Evolutionary conservation across 805 yeast genomes (phyloP).

Genomic region (Kodamaea sagamina): DNA sequence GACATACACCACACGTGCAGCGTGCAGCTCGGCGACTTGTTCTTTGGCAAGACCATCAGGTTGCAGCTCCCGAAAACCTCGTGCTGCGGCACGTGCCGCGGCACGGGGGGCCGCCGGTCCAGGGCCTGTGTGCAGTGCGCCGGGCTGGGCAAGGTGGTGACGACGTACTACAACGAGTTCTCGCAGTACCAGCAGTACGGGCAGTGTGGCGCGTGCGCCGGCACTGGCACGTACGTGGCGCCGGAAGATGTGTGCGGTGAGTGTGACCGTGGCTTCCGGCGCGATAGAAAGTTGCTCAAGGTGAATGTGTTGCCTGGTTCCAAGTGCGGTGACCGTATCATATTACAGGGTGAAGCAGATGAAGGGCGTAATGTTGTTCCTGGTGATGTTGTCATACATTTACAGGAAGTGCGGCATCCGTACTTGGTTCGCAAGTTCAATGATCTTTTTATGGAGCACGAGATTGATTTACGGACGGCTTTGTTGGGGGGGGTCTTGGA

Average conservation of each 20-base stretch:
- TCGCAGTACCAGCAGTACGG: slow-evolving; percentile 42
- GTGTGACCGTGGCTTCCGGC: slow-evolving; percentile 42
- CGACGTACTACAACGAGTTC: slow-evolving; percentile 43
- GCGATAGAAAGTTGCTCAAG: slow-evolving; percentile 51
- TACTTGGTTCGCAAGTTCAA: slow-evolving; percentile 44
- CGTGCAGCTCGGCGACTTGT: slow-evolving; percentile 57
- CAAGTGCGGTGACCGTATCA: slow-evolving; percentile 50
- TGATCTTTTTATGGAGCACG: slow-evolving; percentile 46
- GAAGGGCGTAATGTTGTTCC: slow-evolving; percentile 60
- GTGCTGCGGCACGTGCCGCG: slow-evolving; percentile 52
- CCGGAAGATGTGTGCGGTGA: slow-evolving; percentile 25
- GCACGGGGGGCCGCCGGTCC: slow-evolving; percentile 50
- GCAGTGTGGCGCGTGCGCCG: slow-evolving; percentile 36
- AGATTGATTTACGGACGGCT: slow-evolving; percentile 55
- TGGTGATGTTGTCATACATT: slow-evolving; percentile 64
- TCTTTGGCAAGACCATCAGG: slow-evolving; percentile 56
- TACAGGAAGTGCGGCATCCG: slow-evolving; percentile 44
- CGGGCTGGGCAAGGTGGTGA: slow-evolving; percentile 50
- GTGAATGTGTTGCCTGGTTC: slow-evolving; percentile 61
- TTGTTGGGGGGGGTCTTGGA: slow-evolving; percentile 56
- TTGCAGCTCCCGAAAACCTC: slow-evolving; percentile 54
- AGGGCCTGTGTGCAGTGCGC: slow-evolving; percentile 38
- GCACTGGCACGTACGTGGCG: slow-evolving; percentile 31
- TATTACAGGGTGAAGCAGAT: slow-evolving; percentile 63
- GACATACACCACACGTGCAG: slow-evolving; percentile 58